Percentiles rank a stretch among this genome's conserved stretches.
phyloP scores from a whole-genome alignment of 2,329 filamentous ascomycete genomes.

The Westerdykella sp. region DNA sequence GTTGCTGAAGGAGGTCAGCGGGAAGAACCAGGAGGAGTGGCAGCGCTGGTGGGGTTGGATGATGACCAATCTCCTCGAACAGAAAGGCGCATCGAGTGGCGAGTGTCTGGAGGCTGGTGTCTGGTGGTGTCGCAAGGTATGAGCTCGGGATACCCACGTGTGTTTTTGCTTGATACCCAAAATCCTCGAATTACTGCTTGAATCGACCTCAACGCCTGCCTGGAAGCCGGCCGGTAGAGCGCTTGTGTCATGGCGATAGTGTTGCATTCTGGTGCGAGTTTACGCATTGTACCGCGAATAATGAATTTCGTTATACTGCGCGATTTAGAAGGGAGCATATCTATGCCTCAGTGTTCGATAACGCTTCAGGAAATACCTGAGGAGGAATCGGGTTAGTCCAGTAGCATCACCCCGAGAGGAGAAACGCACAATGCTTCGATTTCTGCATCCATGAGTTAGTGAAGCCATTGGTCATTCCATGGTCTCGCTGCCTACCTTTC shows the following conservation, averaged over 20 bases:
- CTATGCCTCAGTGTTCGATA: constrained; percentile 79
- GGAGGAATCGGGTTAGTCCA: constrained; percentile 2
- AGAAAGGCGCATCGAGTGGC: constrained; percentile 71
- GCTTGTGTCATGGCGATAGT: too few relatives aligned
- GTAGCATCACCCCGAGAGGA: constrained; percentile 1
- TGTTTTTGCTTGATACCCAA: too few relatives aligned
- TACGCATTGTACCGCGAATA: too few relatives aligned
- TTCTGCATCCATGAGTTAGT: constrained; percentile 48
- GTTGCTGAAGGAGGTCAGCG: constrained; percentile 71
- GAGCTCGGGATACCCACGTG: too few relatives aligned
- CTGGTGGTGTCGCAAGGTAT: constrained; percentile 51
- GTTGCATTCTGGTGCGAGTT: too few relatives aligned
- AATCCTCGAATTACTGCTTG: too few relatives aligned
- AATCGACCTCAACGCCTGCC: too few relatives aligned
- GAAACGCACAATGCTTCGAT: constrained; percentile 79
- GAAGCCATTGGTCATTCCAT: neutral
- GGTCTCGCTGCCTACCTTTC: constrained; percentile 56
- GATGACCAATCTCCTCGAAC: constrained; percentile 75
- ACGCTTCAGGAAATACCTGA: constrained; percentile 83
- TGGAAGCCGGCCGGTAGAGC: too few relatives aligned
- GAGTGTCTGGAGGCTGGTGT: constrained; percentile 70
- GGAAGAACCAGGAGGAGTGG: constrained; percentile 89
- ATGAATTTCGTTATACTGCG: too few relatives aligned
- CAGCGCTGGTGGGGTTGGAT: constrained; percentile 82
- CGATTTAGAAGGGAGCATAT: constrained; percentile 51